Percentiles rank a stretch among this genome's conserved stretches.
Conservation (phyloP, 2,329 filamentous ascomycete species). For the Hymenotorrendiella dingleyae region DNA sequence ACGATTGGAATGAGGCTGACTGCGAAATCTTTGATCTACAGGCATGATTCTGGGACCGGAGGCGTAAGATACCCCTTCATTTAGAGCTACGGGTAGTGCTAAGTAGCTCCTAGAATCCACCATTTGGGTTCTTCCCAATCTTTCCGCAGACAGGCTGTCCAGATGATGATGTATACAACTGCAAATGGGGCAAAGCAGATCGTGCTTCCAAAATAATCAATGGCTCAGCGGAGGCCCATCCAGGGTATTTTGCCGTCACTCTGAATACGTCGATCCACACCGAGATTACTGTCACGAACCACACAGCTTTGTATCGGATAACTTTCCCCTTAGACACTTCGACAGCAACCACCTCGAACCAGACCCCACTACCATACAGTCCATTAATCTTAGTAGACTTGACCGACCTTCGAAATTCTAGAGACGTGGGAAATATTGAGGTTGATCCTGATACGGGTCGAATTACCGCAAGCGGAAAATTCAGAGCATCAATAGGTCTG, state of each 20-base stretch:
- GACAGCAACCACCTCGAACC: constrained; percentile 27
- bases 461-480: constrained; percentile 56
- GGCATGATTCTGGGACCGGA: constrained; percentile 43
- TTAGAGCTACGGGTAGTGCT: no score
- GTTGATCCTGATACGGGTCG: constrained; percentile 52
- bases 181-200: constrained; percentile 49
- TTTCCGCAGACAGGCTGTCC: constrained; percentile 61
- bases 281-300: constrained; percentile 64
- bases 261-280: constrained; percentile 51
- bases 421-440: constrained; percentile 49
- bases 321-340: constrained; percentile 43
- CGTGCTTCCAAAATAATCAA: constrained; percentile 37
- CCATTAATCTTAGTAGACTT: constrained; percentile 63
- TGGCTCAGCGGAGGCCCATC: constrained; percentile 48
- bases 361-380: constrained; percentile 30
- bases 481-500: constrained; percentile 59
- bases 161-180: constrained; percentile 54
- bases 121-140: constrained; percentile 67
- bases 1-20: no score
- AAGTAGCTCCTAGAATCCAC: constrained; percentile 38
- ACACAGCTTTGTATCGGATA: constrained; percentile 60
- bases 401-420: constrained; percentile 55
- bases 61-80: constrained; percentile 22
- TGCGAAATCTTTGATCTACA: no score
- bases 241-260: constrained; percentile 60